A percentile compares a stretch with the other conserved stretches of the same genome.
Conservation (phyloP, 805 yeast genomes). For the Candida glaebosa region DNA sequence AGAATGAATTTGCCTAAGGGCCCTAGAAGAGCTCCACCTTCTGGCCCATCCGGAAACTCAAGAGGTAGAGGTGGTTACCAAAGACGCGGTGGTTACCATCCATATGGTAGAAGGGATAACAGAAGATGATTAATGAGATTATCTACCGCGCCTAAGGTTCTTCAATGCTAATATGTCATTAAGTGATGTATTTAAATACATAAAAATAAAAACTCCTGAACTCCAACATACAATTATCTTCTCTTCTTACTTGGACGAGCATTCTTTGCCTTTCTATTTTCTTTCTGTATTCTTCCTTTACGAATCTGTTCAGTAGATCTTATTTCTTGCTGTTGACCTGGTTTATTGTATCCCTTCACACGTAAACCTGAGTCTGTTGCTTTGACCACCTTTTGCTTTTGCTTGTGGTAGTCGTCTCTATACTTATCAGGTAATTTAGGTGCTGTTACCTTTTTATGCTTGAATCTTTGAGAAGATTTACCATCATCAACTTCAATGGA, state of each 20-base stretch:
- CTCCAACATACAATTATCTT: slow-evolving; percentile 9
- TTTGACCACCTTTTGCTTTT: slow-evolving; percentile 74
- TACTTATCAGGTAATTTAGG: slow-evolving; percentile 90
- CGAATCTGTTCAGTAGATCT: slow-evolving; percentile 72
- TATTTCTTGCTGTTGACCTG: slow-evolving; percentile 54
- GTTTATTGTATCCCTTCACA: slow-evolving; percentile 63
- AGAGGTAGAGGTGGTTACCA: slow-evolving; percentile 25
- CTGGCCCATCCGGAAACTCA: slow-evolving; percentile 30
- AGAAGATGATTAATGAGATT: slow-evolving; percentile 17
- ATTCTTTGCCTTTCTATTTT: slow-evolving; percentile 77
- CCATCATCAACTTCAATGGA: slow-evolving; percentile 42
- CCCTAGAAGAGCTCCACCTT: slow-evolving; percentile 43
- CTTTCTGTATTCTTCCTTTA: slow-evolving; percentile 66
- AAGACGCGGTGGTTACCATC: slow-evolving; percentile 33
- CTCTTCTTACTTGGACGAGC: slow-evolving; percentile 60
- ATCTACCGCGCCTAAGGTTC: not conserved
- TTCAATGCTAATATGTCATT: slow-evolving; percentile 3
- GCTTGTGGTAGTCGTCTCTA: slow-evolving; percentile 81
- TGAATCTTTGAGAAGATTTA: slow-evolving; percentile 46
- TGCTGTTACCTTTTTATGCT: slow-evolving; percentile 70
- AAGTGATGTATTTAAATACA: slow-evolving; percentile 3
- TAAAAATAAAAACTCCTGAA: slow-evolving; percentile 3
- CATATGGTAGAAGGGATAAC: slow-evolving; percentile 36
- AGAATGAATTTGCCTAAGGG: slow-evolving; percentile 48
- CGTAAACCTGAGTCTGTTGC: slow-evolving; percentile 73